Conservation (phyloP, 495 filamentous ascomycete species). For the Tetracladium setigerum region DNA sequence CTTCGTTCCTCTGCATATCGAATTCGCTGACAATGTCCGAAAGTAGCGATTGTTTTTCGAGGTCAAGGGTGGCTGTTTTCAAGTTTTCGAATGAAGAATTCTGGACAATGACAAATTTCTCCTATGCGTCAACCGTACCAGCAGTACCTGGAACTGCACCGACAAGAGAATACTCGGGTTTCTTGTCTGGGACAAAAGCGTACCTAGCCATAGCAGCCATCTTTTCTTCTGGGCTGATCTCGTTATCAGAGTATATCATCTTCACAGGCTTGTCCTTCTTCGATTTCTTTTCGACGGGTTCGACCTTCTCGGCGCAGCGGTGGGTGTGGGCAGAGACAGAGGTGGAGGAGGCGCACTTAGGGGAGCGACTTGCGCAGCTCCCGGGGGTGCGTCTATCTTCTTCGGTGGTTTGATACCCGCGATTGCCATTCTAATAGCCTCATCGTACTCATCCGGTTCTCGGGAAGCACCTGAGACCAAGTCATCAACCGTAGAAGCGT, state of each 20-base stretch:
- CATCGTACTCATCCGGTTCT: slow-evolving; percentile 46
- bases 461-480: slow-evolving; percentile 46
- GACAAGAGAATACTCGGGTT: slow-evolving; percentile 25
- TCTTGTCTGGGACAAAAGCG: slow-evolving; percentile 51
- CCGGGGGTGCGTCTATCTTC: slow-evolving; percentile 34
- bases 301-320: slow-evolving; percentile 19
- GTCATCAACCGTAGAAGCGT: slow-evolving; percentile 51
- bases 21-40: no score
- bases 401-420: slow-evolving; percentile 45
- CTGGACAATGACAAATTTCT: not conserved
- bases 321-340: slow-evolving; percentile 25
- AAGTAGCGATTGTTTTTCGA: no score
- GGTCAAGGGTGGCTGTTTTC: no score
- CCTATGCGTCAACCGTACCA: slow-evolving; percentile 13
- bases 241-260: slow-evolving; percentile 73
- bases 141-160: slow-evolving; percentile 15
- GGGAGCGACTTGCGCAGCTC: slow-evolving; percentile 19
- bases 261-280: slow-evolving; percentile 68
- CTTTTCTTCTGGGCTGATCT: slow-evolving; percentile 78
- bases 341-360: slow-evolving; percentile 8
- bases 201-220: slow-evolving; percentile 75
- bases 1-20: no score
- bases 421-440: slow-evolving; percentile 50
- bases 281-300: slow-evolving; percentile 51
- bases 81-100: no score